Evolutionary conservation across 768 basidiomycete genomes (phyloP), one percentile per base, ranked within the genome.

Genomic region (Hysterangium stoloniferum): DNA sequence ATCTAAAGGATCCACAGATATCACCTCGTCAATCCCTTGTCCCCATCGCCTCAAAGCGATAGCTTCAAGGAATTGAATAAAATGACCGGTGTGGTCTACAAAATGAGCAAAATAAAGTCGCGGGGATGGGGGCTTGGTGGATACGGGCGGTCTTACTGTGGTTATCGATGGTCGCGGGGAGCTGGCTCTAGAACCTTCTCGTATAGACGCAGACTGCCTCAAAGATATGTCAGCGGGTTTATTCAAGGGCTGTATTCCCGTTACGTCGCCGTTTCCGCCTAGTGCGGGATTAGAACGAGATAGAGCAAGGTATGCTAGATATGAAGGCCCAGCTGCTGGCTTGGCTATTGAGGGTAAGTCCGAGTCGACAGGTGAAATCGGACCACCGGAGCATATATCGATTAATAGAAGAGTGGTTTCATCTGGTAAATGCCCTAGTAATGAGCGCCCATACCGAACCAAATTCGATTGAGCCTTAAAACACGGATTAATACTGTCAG

Each of bases 81-180:
- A 95, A 50, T 88, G 79, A 2, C 72, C 73, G 52, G 85, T 79
- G 58, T 94, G 89, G 60, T 95, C 89, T 32, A 96, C 83, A 56
- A 96, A 98, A 62, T 96, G 91, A 0, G 92, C 84, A 60, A 97
- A 98, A 64, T 91, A 98, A 28, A 86, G 70, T 4, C 83, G 71
- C 0, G 94, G 92, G 0, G 91, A 92, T 0, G 91, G 85, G 0
- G 75, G 70, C 59, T 79, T 78, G 6, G 50, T 36, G 45, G 52
- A 17, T 52, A 42, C 3, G 36, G 43, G 52, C 19, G 47, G 49
- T 6, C 57, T 17, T 7, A 17, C 29, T 35, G 28, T 32, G 24
- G 40, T 22, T 35, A 48, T 59, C 1, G 67, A 64, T 6, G 70
- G 64, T 5, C 42, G 27, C 17, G 53, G 37, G 24, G 69, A 63